Evolutionary conservation across 805 yeast genomes (phyloP).

Genomic region (Sugiyamaella qingdaonensis): DNA sequence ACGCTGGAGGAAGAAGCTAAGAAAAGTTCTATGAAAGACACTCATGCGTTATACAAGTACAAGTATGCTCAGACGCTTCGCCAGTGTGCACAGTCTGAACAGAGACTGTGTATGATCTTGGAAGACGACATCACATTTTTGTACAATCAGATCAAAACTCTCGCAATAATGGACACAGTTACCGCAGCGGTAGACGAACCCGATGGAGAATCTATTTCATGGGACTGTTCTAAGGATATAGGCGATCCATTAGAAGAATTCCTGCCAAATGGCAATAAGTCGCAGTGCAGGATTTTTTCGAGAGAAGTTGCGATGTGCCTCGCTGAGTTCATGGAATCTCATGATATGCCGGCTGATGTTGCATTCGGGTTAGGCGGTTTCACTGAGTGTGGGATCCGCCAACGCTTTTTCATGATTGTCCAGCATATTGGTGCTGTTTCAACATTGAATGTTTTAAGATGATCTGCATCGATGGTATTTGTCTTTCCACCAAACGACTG

Average conservation of each 20-base stretch:
- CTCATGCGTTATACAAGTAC: neutral
- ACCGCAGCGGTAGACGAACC: neutral
- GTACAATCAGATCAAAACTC: neutral
- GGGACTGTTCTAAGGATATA: neutral
- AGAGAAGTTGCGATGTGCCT: neutral
- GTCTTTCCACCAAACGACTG: no score
- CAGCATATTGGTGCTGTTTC: neutral
- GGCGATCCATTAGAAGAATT: neutral
- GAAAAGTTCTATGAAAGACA: no score
- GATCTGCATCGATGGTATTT: no score
- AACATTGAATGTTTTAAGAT: no score
- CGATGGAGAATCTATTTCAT: neutral
- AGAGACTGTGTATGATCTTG: neutral
- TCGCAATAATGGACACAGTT: neutral
- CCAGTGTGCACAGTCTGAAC: neutral
- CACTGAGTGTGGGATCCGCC: neutral
- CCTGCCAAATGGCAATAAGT: neutral
- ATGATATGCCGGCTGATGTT: neutral
- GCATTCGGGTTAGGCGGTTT: neutral
- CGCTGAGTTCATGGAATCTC: neutral
- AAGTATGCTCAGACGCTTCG: slow-evolving; percentile 1
- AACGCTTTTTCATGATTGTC: neutral
- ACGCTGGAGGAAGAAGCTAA: neutral
- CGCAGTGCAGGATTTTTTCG: neutral
- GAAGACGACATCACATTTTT: neutral